Evolutionary conservation across 305 asterid species (phyloP).

Genomic region (Nicotiana rustica): DNA sequence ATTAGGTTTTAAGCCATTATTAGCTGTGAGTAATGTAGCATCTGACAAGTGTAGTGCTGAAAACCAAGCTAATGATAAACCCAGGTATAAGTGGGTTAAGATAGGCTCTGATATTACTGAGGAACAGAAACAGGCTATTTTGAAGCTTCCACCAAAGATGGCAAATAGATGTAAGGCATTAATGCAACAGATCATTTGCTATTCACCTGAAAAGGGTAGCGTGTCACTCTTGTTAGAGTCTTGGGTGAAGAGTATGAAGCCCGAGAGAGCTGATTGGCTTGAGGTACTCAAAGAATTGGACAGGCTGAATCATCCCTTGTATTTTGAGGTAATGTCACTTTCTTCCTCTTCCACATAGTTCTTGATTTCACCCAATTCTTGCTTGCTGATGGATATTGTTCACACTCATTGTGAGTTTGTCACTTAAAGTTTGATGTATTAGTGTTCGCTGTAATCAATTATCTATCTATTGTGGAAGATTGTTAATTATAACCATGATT

Average conservation of each 20-base stretch:
- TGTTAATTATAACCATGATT: background rate
- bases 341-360: background rate
- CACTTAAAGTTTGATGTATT: background rate
- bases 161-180: constrained; percentile 72
- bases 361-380: background rate
- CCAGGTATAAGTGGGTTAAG: constrained; percentile 57
- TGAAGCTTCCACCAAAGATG: constrained; percentile 67
- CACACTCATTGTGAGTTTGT: constrained; percentile 3
- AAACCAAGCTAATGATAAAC: constrained; percentile 43
- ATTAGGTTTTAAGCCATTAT: constrained; percentile 33
- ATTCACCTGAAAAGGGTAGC: constrained; percentile 60
- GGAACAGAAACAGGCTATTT: constrained; percentile 61
- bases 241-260: constrained; percentile 87
- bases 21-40: constrained; percentile 38
- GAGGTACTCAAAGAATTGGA: constrained; percentile 77
- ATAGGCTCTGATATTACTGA: constrained; percentile 51
- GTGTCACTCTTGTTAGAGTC: constrained; percentile 63
- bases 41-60: constrained; percentile 38
- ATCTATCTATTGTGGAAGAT: background rate
- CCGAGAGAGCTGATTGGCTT: constrained; percentile 90
- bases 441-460: background rate
- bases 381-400: constrained; percentile 15
- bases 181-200: constrained; percentile 68
- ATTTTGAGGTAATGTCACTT: constrained; percentile 61
- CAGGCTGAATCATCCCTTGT: constrained; percentile 64